These are phyloP conservation scores for Whalleya microplaca DNA, from an alignment of 2,329 filamentous ascomycete species.

Conservation along the genomic window DNA sequence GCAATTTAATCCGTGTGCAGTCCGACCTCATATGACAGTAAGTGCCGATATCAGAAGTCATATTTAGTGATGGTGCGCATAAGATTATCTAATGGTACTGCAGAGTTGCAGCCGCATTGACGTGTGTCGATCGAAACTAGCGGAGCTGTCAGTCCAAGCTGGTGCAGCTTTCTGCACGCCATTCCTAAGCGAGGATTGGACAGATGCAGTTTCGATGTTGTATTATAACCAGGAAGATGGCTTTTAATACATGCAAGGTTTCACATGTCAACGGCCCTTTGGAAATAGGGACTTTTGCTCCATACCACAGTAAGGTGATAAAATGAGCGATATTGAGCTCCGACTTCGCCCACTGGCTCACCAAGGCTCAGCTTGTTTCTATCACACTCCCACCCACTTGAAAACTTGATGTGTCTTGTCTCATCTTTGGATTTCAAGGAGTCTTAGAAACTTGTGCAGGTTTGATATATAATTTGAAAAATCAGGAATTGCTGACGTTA, in stretches of 20 bases:
- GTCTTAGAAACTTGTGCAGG: not conserved
- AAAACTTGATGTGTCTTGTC: not conserved
- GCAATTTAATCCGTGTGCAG: too few species aligned
- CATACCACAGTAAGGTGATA: too few species aligned
- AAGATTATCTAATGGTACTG: too few species aligned
- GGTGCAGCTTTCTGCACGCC: not conserved
- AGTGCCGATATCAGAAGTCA: too few species aligned
- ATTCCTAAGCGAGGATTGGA: not conserved
- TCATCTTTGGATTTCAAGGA: not conserved
- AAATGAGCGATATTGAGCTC: not conserved
- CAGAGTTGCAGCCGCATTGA: too few species aligned
- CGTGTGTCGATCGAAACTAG: too few species aligned
- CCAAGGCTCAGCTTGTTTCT: not conserved
- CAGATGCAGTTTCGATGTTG: too few species aligned
- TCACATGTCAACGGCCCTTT: too few species aligned
- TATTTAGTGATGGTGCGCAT: too few species aligned
- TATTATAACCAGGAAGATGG: not conserved
- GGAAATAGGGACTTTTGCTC: too few species aligned
- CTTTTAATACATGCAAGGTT: not conserved
- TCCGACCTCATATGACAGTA: too few species aligned
- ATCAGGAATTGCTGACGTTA: not conserved
- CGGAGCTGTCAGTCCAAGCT: too few species aligned
- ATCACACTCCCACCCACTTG: not conserved
- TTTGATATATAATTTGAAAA: not conserved
- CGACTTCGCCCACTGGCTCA: not conserved